These are phyloP conservation scores for Peniophora sp. DNA, from an alignment of 1,284 basidiomycete genomes.

Conservation along the genomic window DNA sequence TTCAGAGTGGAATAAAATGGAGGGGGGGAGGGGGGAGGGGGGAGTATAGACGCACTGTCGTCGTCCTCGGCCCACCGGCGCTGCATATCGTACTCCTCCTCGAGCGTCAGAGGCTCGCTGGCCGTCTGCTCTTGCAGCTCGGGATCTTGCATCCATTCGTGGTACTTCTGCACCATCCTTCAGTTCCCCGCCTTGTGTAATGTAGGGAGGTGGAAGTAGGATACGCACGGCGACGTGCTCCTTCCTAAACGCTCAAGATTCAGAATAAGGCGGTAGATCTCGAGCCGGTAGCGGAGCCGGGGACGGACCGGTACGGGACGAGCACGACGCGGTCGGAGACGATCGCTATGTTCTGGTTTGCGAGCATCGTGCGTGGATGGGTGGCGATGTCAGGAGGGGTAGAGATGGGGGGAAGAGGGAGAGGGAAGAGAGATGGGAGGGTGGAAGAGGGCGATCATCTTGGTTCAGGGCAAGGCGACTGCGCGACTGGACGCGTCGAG, in stretches of 20 bases:
- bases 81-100: slow-evolving; percentile 92
- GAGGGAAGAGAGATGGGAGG: too few species aligned
- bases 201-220: too few species aligned
- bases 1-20: slow-evolving; percentile 2
- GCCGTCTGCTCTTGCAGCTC: slow-evolving; percentile 77
- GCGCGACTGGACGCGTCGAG: too few species aligned
- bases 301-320: slow-evolving; percentile 60
- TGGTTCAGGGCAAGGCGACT: too few species aligned
- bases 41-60: slow-evolving; percentile 54
- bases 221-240: slow-evolving; percentile 1
- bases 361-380: slow-evolving; percentile 44
- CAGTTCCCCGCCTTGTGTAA: too few species aligned
- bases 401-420: too few species aligned
- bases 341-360: slow-evolving; percentile 58
- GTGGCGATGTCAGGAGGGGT: too few species aligned
- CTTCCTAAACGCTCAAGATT: not conserved
- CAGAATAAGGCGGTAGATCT: not conserved
- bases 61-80: slow-evolving; percentile 87
- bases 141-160: slow-evolving; percentile 85
- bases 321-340: slow-evolving; percentile 56
- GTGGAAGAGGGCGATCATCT: too few species aligned
- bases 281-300: not conserved
- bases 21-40: not conserved
- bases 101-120: slow-evolving; percentile 75
- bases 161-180: slow-evolving; percentile 74